Base-by-base conservation (phyloP, 106 monocot species). In the Hemerocallis citrina region DNA sequence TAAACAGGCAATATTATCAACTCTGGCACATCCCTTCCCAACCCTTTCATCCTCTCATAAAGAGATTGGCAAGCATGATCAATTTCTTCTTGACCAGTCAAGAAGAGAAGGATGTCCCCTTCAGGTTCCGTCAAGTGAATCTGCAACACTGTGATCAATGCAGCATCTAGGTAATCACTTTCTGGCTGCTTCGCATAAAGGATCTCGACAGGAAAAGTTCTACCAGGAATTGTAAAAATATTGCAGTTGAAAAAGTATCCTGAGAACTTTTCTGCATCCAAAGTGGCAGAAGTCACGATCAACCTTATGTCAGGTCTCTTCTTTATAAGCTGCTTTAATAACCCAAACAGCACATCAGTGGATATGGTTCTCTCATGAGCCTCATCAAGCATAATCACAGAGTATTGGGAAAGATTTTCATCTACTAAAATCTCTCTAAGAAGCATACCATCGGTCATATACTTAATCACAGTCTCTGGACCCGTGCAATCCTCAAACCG, bases 381-480 rank as follows among this genome's bases (percentile, higher is more conserved):
- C 68, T 93, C 93, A 71, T 93, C 93, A 21, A 93, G 79, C 93
- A 93, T 93, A 33, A 93, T 42, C 49, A 93, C 89, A 32, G 93
- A 93, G 57, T 93, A 93, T 82, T 93, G 88, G 0, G 85, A 89
- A 19, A 93, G 74, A 45, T 57, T 93, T 22, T 93, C 93, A 71
- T 93, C 93, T 25, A 93, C 75, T 66, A 93, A 70, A 62, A 93
- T 85, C 57, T 93, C 89, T 54, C 79, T 79, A 15, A 93, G 70
- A 62, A 93, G 81, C 93, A 93, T 93, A 67, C 93, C 93, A 80
- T 93, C 93, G 30, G 89, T 93, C 93, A 93, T 89, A 49, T 93
- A 93, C 62, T 93, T 93, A 14, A 93, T 93, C 34, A 93, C 89
- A 12, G 93, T 93, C 32, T 93, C 93, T 6, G 93, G 89, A 9